Percentiles rank a stretch among this genome's conserved stretches.
phyloP scores from a whole-genome alignment of 441 rosid species.

The Populus tomentosa region DNA sequence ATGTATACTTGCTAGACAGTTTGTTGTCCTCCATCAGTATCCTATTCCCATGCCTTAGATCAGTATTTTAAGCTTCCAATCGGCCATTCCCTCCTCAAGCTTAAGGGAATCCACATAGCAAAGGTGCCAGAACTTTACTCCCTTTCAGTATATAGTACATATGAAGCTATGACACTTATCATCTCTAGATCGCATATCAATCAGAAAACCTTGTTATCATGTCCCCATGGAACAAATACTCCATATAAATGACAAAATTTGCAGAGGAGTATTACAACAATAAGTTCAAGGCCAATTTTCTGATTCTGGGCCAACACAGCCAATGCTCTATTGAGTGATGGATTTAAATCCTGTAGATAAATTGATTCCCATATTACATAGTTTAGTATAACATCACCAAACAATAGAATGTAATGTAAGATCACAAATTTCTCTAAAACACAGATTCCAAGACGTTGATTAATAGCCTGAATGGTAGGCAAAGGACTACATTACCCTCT shows the following conservation, averaged over 20 bases:
- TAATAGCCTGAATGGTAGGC: not conserved
- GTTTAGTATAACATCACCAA: conserved; percentile 69
- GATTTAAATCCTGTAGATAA: conserved; percentile 72
- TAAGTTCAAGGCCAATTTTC: conserved; percentile 73
- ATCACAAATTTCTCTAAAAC: not conserved
- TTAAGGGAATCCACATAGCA: conserved; percentile 61
- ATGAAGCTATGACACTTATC: conserved; percentile 65
- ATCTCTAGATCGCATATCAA: conserved; percentile 64
- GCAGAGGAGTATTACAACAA: conserved; percentile 80
- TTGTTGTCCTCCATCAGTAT: not conserved
- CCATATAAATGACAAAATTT: conserved; percentile 78
- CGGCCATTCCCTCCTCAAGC: not conserved
- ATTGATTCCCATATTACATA: conserved; percentile 60
- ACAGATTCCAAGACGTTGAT: not conserved
- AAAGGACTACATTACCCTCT: not conserved
- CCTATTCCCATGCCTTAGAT: conserved; percentile 14
- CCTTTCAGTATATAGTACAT: conserved; percentile 60
- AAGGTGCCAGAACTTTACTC: conserved; percentile 67
- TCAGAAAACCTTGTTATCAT: conserved; percentile 88
- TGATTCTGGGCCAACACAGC: conserved; percentile 56
- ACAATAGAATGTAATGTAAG: not conserved
- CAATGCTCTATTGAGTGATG: conserved; percentile 70
- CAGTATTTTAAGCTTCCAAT: conserved; percentile 57
- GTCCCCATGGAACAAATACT: conserved; percentile 66
- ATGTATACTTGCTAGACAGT: not conserved